Percentiles rank a stretch among this genome's conserved stretches.
Evolutionary conservation across 2,329 filamentous ascomycete species (phyloP).

Genomic region (Fusarium sublunatum): DNA sequence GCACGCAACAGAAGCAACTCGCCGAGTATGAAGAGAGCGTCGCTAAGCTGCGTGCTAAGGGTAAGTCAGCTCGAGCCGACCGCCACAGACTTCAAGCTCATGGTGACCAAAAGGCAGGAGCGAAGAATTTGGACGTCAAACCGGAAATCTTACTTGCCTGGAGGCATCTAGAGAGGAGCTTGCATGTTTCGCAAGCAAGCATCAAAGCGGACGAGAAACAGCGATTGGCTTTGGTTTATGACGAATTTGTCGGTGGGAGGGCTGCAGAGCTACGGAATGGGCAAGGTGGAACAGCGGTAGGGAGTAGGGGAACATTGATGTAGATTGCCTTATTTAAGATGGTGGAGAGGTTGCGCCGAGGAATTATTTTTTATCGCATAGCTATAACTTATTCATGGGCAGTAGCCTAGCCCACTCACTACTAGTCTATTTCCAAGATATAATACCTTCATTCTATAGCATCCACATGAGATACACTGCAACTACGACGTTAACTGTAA

Average conservation of each 20-base stretch:
- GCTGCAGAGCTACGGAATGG: conserved; percentile 8
- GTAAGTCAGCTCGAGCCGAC: neutral
- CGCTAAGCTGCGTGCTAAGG: neutral
- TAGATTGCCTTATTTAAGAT: neutral
- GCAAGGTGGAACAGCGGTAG: neutral
- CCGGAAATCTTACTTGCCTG: neutral
- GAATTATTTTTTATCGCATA: too few species aligned
- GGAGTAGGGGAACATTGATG: neutral
- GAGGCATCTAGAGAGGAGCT: conserved; percentile 3
- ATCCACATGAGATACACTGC: too few species aligned
- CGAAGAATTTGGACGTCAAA: neutral
- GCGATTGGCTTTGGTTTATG: neutral
- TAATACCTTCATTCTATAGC: too few species aligned
- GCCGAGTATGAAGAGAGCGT: neutral
- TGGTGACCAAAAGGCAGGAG: neutral
- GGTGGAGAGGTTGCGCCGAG: too few species aligned
- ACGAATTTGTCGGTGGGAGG: conserved; percentile 10
- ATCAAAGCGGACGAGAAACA: conserved; percentile 9
- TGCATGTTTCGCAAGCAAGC: neutral
- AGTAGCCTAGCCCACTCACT: too few species aligned
- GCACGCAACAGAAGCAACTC: neutral
- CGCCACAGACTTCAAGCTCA: too few species aligned
- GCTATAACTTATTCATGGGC: too few species aligned
- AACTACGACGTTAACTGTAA: too few species aligned
- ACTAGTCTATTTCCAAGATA: too few species aligned